A percentile compares a stretch with the other conserved stretches of the same genome.
Evolutionary conservation across 169 alveolate genomes (phyloP).

Genomic region (Theileria equi): DNA sequence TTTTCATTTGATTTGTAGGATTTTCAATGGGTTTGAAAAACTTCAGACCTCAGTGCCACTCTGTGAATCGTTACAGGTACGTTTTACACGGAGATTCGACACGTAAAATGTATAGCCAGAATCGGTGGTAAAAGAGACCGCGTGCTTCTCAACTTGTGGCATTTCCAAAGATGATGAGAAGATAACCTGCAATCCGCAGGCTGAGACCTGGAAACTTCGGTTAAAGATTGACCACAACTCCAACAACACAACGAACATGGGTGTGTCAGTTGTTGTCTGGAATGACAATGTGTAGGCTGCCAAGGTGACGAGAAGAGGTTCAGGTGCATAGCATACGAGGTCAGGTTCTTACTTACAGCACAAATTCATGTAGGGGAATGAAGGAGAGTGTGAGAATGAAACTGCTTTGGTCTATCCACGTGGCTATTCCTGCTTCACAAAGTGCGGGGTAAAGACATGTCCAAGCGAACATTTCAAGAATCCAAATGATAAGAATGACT

Average conservation of each 20-base stretch:
- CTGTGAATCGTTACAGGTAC: constrained; percentile 48
- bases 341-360: not conserved
- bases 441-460: constrained; percentile 52
- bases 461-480: constrained; percentile 41
- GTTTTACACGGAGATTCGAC: not conserved
- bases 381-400: constrained; percentile 55
- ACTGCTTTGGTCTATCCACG: constrained; percentile 33
- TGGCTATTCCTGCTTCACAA: constrained; percentile 57
- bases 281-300: constrained; percentile 24
- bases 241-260: not conserved
- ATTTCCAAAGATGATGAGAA: constrained; percentile 5
- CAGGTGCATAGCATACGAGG: constrained; percentile 55
- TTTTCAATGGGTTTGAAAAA: not conserved
- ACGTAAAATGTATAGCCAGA: constrained; percentile 52
- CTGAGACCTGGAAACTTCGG: constrained; percentile 65
- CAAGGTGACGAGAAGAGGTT: constrained; percentile 12
- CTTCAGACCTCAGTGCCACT: constrained; percentile 35
- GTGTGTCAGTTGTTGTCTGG: not conserved
- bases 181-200: constrained; percentile 61
- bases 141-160: constrained; percentile 50
- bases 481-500: constrained; percentile 33
- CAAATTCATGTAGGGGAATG: constrained; percentile 25
- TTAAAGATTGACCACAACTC: constrained; percentile 36
- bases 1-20: constrained; percentile 8
- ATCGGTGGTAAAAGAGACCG: constrained; percentile 49